Base-by-base conservation (phyloP, 2,329 filamentous ascomycete genomes). In the Ceratocystiopsis minuta region DNA sequence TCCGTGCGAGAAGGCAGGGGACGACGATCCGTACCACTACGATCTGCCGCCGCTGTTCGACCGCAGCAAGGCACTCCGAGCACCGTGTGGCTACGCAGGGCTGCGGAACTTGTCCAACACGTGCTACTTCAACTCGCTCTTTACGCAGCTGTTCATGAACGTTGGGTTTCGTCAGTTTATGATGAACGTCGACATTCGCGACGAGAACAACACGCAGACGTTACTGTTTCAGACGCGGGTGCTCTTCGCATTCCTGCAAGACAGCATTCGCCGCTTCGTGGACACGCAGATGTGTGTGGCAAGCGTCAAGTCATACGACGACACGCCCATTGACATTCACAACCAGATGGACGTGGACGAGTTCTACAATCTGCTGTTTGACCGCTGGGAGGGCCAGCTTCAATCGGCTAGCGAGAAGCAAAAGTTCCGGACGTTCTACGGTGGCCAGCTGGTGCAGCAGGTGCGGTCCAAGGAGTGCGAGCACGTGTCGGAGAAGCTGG, bases 311-410 rank as follows among this genome's bases (percentile, higher is more conserved):
- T 88, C 80, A 0, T 88, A 87, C 44, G 84, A 93, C 33, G 81
- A 86, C 44, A 70, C 76, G 2, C 68, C 73, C 15, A 92, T 98
- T 48, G 86, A 96, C 57, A 78, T 92, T 20, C 75, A 78, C 43
- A 75, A 82, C 45, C 90, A 98, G 58, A 96, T 98, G 84, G 90
- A 98, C 55, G 90, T 95, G 6, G 90, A 96, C 51, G 87, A 95
- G 56, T 98, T 96, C 56, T 96, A 92, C 63, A 94, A 90, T 53
- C 69, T 94, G 5, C 69, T 98, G 0, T 90, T 96, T 52, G 86
- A 93, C 57, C 75, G 86, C 20, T 86, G 86, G 72, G 92, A 98
- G 55, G 72, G 75, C 10, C 84, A 94, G 53, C 75, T 96, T 49
- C 58, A 70, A 16, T 69, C 71, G 11, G 59, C 66, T 2, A 68